A percentile compares a stretch with the other conserved stretches of the same genome.
Evolutionary conservation across 306 rosid genomes (phyloP).

Genomic region (Cicer pinnatifidum): DNA sequence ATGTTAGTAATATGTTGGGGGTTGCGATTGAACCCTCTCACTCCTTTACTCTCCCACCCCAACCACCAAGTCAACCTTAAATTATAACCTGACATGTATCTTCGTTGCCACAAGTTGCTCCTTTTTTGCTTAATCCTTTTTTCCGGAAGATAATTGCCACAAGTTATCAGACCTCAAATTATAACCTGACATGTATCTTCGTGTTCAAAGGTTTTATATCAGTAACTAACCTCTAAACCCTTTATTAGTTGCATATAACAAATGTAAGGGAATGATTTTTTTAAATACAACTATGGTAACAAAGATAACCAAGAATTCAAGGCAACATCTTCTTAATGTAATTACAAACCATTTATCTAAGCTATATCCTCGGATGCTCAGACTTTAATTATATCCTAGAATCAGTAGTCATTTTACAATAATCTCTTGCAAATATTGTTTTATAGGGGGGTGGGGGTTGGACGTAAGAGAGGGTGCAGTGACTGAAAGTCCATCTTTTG

Average conservation of each 20-base stretch:
- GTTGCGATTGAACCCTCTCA: neutral
- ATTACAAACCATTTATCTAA: neutral
- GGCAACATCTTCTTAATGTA: neutral
- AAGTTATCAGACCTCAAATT: slow-evolving; percentile 12
- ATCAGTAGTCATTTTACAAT: neutral
- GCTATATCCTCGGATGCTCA: neutral
- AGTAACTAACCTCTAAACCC: slow-evolving; percentile 2
- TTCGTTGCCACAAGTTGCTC: too few relatives aligned
- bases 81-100: too few relatives aligned
- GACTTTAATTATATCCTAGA: slow-evolving; percentile 1
- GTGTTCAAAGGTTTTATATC: slow-evolving; percentile 9
- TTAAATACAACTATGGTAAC: neutral
- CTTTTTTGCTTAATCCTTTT: neutral
- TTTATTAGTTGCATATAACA: neutral
- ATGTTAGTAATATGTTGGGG: neutral
- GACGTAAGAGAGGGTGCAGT: neutral
- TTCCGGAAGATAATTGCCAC: slow-evolving; percentile 6
- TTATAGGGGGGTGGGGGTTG: neutral
- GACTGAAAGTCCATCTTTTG: neutral
- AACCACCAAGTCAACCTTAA: neutral
- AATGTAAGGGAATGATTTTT: neutral
- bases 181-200: slow-evolving; percentile 18
- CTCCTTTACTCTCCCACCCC: neutral
- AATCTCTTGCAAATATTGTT: neutral
- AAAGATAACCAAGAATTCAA: neutral